These are phyloP conservation scores for Tephrocybe sp. DNA, from an alignment of 768 basidiomycete genomes.

Conservation along the genomic window DNA sequence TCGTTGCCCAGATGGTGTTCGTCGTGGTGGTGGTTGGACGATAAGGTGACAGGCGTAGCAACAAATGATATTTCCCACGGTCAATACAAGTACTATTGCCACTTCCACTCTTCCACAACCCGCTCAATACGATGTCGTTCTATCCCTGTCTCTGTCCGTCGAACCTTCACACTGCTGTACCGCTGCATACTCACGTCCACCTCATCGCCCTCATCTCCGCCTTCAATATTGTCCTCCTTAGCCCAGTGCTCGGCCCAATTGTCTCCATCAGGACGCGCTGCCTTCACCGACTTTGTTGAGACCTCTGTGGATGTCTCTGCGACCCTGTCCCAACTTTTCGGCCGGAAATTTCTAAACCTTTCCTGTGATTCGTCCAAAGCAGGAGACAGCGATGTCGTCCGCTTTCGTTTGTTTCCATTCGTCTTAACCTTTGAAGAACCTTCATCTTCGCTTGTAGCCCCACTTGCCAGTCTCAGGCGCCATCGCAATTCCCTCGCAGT, in stretches of 20 bases:
- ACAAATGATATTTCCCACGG: slow-evolving; percentile 17
- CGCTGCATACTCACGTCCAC: slow-evolving; percentile 43
- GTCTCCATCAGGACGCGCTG: slow-evolving; percentile 35
- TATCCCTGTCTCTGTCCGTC: slow-evolving; percentile 51
- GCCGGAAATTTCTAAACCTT: slow-evolving; percentile 66
- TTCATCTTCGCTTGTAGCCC: slow-evolving; percentile 70
- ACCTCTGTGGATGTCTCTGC: slow-evolving; percentile 40
- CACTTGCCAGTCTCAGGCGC: slow-evolving; percentile 65
- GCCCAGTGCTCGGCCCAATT: slow-evolving; percentile 47
- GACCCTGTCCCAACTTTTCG: slow-evolving; percentile 61
- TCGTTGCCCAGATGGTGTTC: not conserved
- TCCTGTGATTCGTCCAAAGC: slow-evolving; percentile 15
- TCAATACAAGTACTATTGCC: slow-evolving; percentile 29
- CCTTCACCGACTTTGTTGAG: slow-evolving; percentile 36
- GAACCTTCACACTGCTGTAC: slow-evolving; percentile 55
- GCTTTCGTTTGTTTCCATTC: slow-evolving; percentile 42
- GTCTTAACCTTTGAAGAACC: slow-evolving; percentile 23
- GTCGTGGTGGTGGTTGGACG: not conserved
- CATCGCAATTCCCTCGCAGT: slow-evolving; percentile 84
- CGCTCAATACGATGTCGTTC: slow-evolving; percentile 75
- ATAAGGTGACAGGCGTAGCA: not conserved
- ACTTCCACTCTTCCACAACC: slow-evolving; percentile 64
- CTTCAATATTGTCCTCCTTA: slow-evolving; percentile 25
- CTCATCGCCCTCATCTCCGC: slow-evolving; percentile 32
- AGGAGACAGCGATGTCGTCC: slow-evolving; percentile 25